These are phyloP conservation scores for Fusarium sp. DNA, from an alignment of 2,329 filamentous ascomycete species.

Conservation along the genomic window DNA sequence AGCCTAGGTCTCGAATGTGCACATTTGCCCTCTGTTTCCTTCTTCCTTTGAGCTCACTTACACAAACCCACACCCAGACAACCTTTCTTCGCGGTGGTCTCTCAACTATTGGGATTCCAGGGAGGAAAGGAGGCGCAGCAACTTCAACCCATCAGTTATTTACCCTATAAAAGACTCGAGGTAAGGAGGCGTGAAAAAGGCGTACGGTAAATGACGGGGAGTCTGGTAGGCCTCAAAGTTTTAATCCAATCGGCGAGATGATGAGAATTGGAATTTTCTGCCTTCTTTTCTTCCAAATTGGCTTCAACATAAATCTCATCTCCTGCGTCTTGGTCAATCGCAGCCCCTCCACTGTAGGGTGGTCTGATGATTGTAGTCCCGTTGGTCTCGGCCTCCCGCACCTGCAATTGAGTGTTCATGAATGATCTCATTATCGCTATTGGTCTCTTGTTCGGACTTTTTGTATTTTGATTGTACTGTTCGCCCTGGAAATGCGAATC, in stretches of 20 bases:
- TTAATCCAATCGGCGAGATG: accelerated
- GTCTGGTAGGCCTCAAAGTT: neutral
- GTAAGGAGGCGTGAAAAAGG: neutral
- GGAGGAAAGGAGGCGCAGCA: neutral
- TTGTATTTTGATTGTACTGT: too few species aligned
- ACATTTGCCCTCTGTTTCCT: neutral
- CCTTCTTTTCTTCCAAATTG: neutral
- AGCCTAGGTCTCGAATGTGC: neutral
- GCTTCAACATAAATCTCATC: too few species aligned
- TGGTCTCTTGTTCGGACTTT: too few species aligned
- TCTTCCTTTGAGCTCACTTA: neutral
- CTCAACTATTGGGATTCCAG: neutral
- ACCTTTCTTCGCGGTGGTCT: neutral
- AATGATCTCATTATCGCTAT: neutral
- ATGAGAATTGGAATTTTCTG: neutral
- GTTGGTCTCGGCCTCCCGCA: too few species aligned
- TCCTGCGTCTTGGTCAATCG: too few species aligned
- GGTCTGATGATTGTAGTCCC: too few species aligned
- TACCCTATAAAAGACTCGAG: accelerated
- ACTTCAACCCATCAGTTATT: neutral
- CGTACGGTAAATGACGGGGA: neutral
- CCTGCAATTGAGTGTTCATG: neutral
- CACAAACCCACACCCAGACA: conserved; percentile 21
- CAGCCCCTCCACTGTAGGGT: neutral
- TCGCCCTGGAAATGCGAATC: too few species aligned